These are phyloP conservation scores for Paramecium biaurelia DNA, from an alignment of 73 alveolate genomes.

Conservation along the genomic window DNA sequence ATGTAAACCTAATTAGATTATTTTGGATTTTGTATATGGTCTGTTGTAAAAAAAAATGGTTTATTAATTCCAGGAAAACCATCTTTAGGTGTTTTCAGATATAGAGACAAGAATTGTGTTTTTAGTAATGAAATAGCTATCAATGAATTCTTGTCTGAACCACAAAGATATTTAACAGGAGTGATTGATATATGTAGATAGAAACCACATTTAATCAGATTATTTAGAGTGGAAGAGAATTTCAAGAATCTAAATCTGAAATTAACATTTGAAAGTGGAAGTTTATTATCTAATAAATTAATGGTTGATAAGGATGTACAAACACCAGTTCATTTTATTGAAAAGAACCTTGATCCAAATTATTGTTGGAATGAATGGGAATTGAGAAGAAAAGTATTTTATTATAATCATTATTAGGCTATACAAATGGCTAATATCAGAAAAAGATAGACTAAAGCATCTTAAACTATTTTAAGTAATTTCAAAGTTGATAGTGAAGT, in stretches of 20 bases:
- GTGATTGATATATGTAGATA: constrained; percentile 75
- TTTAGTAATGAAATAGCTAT: constrained; percentile 77
- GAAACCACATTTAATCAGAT: constrained; percentile 80
- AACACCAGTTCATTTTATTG: constrained; percentile 90
- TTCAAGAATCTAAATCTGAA: constrained; percentile 52
- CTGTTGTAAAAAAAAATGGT: constrained; percentile 82
- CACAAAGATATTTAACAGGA: constrained; percentile 74
- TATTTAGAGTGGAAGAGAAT: constrained; percentile 71
- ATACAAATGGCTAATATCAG: constrained; percentile 97
- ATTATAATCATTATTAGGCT: constrained; percentile 68
- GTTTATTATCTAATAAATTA: constrained; percentile 80
- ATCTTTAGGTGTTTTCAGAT: constrained; percentile 81
- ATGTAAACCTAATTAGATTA: constrained; percentile 90
- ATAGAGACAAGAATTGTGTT: constrained; percentile 75
- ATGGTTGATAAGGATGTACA: constrained; percentile 84
- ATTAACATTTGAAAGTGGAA: constrained; percentile 79
- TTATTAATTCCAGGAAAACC: constrained; percentile 92
- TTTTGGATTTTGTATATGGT: constrained; percentile 87
- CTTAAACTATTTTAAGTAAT: constrained; percentile 92
- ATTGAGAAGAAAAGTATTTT: constrained; percentile 53
- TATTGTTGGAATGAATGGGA: constrained; percentile 99
- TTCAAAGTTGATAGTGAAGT: constrained; percentile 98
- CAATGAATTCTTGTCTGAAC: constrained; percentile 75
- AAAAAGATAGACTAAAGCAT: constrained; percentile 91
- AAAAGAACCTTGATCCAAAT: constrained; percentile 94